phyloP scores from a whole-genome alignment of 2,329 filamentous ascomycete genomes.

The Trichophyton verrucosum region DNA sequence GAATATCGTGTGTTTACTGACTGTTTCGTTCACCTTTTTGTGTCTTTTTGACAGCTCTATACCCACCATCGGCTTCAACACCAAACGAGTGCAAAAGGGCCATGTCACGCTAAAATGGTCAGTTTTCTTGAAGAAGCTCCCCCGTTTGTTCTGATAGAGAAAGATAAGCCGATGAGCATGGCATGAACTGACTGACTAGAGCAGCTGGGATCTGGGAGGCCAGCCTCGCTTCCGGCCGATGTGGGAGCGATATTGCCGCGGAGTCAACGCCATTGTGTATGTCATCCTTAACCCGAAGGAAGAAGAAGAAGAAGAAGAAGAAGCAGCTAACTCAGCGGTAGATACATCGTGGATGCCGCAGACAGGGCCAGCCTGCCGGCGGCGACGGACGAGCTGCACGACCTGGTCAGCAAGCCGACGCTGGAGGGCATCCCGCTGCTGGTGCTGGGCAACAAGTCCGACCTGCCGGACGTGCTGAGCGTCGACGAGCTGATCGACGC shows the following conservation, averaged over 20 bases:
- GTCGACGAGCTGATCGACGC: conserved; percentile 93
- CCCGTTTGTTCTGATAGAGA: background rate
- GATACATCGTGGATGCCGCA: conserved; percentile 93
- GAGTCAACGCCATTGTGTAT: conserved; percentile 87
- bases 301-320: background rate
- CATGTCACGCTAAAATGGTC: conserved; percentile 96
- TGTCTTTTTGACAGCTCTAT: conserved; percentile 58
- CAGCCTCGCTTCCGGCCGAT: conserved; percentile 95
- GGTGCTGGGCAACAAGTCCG: conserved; percentile 94
- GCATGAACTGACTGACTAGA: conserved; percentile 9
- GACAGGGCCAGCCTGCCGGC: conserved; percentile 68
- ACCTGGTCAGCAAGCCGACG: conserved; percentile 70
- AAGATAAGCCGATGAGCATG: conserved; percentile 14
- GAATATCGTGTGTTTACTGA: background rate
- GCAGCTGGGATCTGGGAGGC: conserved; percentile 86
- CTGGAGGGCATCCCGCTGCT: conserved; percentile 83
- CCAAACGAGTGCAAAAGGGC: conserved; percentile 94
- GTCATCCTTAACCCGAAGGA: background rate
- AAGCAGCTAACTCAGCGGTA: conserved; percentile 19
- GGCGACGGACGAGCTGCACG: conserved; percentile 84
- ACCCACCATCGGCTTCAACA: conserved; percentile 97
- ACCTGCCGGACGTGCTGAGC: conserved; percentile 76
- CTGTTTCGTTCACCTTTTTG: background rate
- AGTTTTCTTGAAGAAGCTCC: conserved; percentile 6
- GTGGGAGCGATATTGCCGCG: conserved; percentile 98